Percentiles rank a stretch among this genome's conserved stretches.
phyloP scores from a whole-genome alignment of 805 yeast genomes.

The Ogataea nakhonphanomensis region DNA sequence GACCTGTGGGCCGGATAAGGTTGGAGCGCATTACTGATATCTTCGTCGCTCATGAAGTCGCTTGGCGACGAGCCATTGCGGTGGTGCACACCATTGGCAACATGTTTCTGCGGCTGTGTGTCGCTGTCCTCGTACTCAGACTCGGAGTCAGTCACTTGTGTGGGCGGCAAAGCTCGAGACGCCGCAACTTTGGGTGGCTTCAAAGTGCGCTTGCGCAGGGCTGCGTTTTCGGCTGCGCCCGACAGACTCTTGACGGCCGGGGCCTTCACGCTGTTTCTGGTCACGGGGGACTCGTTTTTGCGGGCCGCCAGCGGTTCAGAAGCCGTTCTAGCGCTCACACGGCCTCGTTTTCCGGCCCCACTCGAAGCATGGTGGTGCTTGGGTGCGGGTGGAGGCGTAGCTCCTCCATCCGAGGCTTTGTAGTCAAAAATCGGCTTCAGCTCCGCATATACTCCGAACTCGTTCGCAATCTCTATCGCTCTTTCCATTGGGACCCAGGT shows the following conservation, averaged over 20 bases:
- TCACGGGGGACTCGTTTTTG: conserved; percentile 5
- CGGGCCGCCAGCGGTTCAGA: conserved; percentile 10
- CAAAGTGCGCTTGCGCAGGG: conserved; percentile 5
- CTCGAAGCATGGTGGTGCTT: conserved; percentile 65
- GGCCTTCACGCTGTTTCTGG: conserved; percentile 2
- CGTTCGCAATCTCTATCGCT: conserved; percentile 65
- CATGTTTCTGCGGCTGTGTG: conserved; percentile 2
- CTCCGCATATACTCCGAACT: conserved; percentile 58
- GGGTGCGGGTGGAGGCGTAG: conserved; percentile 58
- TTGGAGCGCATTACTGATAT: conserved; percentile 42
- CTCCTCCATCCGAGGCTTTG: conserved; percentile 45
- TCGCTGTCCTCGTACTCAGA: conserved; percentile 11
- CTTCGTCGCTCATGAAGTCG: conserved; percentile 53
- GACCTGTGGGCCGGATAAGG: conserved; percentile 3
- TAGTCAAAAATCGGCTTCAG: conserved; percentile 67
- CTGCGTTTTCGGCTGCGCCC: conserved; percentile 4
- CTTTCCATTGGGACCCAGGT: conserved; percentile 90
- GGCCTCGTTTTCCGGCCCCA: conserved; percentile 33
- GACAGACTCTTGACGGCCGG: conserved; percentile 1
- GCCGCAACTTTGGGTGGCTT: conserved; percentile 8
- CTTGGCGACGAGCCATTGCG: conserved; percentile 45
- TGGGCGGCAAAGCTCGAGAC: not conserved
- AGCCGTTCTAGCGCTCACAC: conserved; percentile 18
- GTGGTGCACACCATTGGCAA: conserved; percentile 7
- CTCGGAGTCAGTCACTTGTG: conserved; percentile 4